phyloP scores from a whole-genome alignment of 2,329 filamentous ascomycete genomes.

The Neonectria punicea region DNA sequence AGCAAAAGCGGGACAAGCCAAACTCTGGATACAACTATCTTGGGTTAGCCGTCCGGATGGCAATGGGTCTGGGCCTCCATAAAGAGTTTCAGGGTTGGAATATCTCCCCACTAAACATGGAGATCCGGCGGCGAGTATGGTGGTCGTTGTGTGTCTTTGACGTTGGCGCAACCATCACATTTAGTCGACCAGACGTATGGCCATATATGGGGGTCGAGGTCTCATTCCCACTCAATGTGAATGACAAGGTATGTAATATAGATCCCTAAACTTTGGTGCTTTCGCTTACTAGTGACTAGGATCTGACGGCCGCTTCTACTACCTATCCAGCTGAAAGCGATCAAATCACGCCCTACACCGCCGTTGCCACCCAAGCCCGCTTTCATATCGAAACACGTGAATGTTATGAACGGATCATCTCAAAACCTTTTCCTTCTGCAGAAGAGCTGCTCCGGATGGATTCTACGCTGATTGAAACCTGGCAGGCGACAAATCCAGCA shows the following conservation, averaged over 20 bases:
- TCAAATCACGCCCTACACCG: slow-evolving; percentile 56
- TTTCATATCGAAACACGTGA: slow-evolving; percentile 57
- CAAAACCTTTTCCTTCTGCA: slow-evolving; percentile 54
- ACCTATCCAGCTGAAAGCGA: slow-evolving; percentile 49
- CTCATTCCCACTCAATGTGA: slow-evolving; percentile 54
- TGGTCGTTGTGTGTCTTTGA: slow-evolving; percentile 57
- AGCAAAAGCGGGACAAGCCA: slow-evolving; percentile 61
- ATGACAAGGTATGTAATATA: slow-evolving; percentile 50
- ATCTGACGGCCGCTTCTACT: slow-evolving; percentile 49
- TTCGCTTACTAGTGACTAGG: slow-evolving; percentile 24
- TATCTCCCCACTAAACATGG: slow-evolving; percentile 48
- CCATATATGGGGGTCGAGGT: slow-evolving; percentile 55
- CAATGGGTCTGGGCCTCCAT: slow-evolving; percentile 61
- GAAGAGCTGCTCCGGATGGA: slow-evolving; percentile 55
- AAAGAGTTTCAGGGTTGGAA: slow-evolving; percentile 52
- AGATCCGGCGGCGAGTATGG: slow-evolving; percentile 51
- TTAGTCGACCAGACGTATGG: slow-evolving; percentile 47
- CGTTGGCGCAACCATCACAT: slow-evolving; percentile 59
- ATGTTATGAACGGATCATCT: slow-evolving; percentile 59
- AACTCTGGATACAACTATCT: slow-evolving; percentile 64
- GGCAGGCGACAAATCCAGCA: slow-evolving; percentile 49
- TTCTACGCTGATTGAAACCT: slow-evolving; percentile 50
- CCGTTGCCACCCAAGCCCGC: slow-evolving; percentile 54
- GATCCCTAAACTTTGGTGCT: too few relatives aligned
- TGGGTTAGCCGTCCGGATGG: slow-evolving; percentile 61